A percentile compares a stretch with the other conserved stretches of the same genome.
Conservation (phyloP, 805 yeast genomes). For the Yarrowia sp. region DNA sequence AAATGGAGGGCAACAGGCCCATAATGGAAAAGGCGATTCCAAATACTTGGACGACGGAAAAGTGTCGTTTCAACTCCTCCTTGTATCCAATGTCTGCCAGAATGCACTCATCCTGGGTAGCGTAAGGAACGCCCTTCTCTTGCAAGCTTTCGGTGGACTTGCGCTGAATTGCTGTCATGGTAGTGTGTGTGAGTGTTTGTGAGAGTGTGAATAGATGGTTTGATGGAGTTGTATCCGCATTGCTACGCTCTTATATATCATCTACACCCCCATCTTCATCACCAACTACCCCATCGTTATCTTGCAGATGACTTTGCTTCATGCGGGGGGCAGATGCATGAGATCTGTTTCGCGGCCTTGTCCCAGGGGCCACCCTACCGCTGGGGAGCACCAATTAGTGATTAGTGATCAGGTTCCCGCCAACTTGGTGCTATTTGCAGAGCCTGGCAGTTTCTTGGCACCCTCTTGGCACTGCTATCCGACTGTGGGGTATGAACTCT, state of each 20-base stretch:
- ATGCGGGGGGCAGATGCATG: constrained; percentile 14
- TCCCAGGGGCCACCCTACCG: constrained; percentile 13
- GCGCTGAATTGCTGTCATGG: neutral
- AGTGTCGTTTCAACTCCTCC: constrained; percentile 61
- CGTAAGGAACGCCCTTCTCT: constrained; percentile 12
- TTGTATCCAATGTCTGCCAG: constrained; percentile 60
- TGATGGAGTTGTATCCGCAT: neutral
- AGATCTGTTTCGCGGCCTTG: neutral
- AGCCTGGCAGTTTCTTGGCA: neutral
- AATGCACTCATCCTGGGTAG: constrained; percentile 35
- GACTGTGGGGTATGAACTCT: constrained; percentile 19
- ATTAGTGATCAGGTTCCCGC: constrained; percentile 1
- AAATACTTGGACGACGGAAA: constrained; percentile 60
- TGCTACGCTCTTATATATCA: neutral
- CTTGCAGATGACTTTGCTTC: constrained; percentile 4
- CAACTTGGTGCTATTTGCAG: neutral
- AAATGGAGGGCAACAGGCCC: constrained; percentile 60
- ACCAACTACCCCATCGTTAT: constrained; percentile 17
- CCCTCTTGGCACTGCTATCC: constrained; percentile 2
- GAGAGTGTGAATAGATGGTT: neutral
- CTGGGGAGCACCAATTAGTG: neutral
- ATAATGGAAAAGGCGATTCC: constrained; percentile 70
- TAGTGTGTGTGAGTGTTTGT: neutral
- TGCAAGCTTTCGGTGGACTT: constrained; percentile 15
- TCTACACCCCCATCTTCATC: neutral